A percentile compares a stretch with the other conserved stretches of the same genome.
phyloP scores from a whole-genome alignment of 345 rosid species.

The Clarkia xantiana region DNA sequence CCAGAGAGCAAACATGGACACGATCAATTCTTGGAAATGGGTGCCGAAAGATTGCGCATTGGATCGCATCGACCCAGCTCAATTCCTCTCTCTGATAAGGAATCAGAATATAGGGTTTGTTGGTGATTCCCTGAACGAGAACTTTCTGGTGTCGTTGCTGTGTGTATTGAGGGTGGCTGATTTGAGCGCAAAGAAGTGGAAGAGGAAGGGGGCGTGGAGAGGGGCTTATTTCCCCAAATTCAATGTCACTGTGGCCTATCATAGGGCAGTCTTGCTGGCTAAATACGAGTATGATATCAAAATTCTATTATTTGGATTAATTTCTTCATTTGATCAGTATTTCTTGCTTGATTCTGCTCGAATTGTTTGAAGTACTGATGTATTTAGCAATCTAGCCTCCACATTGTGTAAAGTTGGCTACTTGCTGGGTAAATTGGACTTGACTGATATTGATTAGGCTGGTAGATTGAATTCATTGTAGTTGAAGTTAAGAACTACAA shows the following conservation, averaged over 20 bases:
- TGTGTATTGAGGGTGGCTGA: constrained; percentile 74
- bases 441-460: too few relatives aligned
- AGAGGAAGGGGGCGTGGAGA: constrained; percentile 90
- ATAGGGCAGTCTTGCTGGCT: constrained; percentile 79
- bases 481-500: too few relatives aligned
- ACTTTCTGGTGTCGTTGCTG: constrained; percentile 61
- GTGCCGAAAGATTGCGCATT: constrained; percentile 48
- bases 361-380: not conserved
- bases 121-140: constrained; percentile 89
- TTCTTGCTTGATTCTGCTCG: not conserved
- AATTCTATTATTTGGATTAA: not conserved
- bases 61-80: constrained; percentile 39
- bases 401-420: too few relatives aligned
- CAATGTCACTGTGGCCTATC: constrained; percentile 85
- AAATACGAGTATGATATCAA: constrained; percentile 39
- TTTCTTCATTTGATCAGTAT: not conserved
- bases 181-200: constrained; percentile 61
- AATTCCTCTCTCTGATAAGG: constrained; percentile 53
- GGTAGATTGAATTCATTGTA: too few relatives aligned
- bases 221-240: constrained; percentile 79
- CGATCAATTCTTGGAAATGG: constrained; percentile 83
- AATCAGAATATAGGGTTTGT: constrained; percentile 67
- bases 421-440: too few relatives aligned
- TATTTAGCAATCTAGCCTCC: too few relatives aligned
- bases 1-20: constrained; percentile 49